These are phyloP conservation scores for Diddensiella transvaalensis DNA, from an alignment of 805 yeast species.

Conservation along the genomic window DNA sequence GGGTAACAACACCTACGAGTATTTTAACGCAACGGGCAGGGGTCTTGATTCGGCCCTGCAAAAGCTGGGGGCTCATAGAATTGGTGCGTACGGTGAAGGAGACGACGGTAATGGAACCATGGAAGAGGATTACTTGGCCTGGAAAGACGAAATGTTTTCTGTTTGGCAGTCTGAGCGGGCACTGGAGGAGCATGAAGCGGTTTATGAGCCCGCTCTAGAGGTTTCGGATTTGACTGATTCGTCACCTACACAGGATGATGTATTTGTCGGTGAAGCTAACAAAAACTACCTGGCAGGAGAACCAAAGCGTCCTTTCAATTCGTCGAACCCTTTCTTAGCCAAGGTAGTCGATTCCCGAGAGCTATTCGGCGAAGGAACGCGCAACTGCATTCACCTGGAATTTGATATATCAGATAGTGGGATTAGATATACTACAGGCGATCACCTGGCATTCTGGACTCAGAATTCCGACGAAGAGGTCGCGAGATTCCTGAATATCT, in stretches of 20 bases:
- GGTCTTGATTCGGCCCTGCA: slow-evolving; percentile 47
- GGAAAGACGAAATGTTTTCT: slow-evolving; percentile 82
- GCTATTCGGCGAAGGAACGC: slow-evolving; percentile 56
- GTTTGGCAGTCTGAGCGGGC: slow-evolving; percentile 58
- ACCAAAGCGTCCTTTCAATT: slow-evolving; percentile 68
- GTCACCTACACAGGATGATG: slow-evolving; percentile 40
- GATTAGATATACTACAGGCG: slow-evolving; percentile 89
- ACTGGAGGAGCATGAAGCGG: slow-evolving; percentile 75
- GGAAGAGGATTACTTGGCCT: slow-evolving; percentile 89
- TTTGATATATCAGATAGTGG: slow-evolving; percentile 74
- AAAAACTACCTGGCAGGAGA: slow-evolving; percentile 46
- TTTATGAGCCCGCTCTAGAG: slow-evolving; percentile 65
- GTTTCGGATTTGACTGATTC: slow-evolving; percentile 27
- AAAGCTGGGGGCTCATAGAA: slow-evolving; percentile 64
- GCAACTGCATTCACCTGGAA: slow-evolving; percentile 89
- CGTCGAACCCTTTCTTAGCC: slow-evolving; percentile 78
- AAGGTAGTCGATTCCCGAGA: slow-evolving; percentile 60
- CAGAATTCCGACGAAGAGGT: slow-evolving; percentile 79
- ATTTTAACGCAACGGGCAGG: slow-evolving; percentile 77
- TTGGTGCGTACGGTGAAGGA: slow-evolving; percentile 84
- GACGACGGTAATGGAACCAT: slow-evolving; percentile 93
- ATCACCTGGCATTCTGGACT: slow-evolving; percentile 93
- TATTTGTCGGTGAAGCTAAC: slow-evolving; percentile 81
- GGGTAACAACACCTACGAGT: slow-evolving; percentile 93
- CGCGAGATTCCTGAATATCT: slow-evolving; percentile 57